These are phyloP conservation scores for Graphilbum sp. DNA, from an alignment of 2,329 filamentous ascomycete genomes.

Conservation along the genomic window DNA sequence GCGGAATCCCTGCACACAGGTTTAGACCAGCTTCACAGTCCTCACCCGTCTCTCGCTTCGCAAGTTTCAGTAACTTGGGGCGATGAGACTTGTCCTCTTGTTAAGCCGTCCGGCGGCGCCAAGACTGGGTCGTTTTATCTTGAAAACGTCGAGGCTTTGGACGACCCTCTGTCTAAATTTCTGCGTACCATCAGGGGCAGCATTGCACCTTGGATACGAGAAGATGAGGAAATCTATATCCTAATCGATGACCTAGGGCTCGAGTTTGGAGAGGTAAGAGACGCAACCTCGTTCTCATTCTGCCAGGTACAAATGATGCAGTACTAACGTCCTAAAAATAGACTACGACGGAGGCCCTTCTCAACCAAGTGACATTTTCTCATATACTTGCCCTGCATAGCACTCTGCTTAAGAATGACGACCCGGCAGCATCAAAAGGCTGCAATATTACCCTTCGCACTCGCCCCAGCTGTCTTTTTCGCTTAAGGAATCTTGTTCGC, in stretches of 20 bases:
- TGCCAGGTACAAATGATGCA: too few relatives aligned
- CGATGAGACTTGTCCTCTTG: constrained; percentile 16
- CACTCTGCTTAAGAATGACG: constrained; percentile 10
- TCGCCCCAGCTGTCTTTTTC: constrained; percentile 9
- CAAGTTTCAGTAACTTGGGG: constrained; percentile 17
- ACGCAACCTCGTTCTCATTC: too few relatives aligned
- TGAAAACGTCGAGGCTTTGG: constrained; percentile 22
- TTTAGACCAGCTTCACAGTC: constrained; percentile 2
- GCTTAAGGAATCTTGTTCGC: constrained; percentile 9
- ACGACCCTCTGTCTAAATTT: constrained; percentile 27
- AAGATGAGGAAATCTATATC: constrained; percentile 32
- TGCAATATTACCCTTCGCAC: constrained; percentile 10
- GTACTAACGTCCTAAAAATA: neutral
- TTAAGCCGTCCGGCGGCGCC: constrained; percentile 19
- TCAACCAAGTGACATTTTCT: constrained; percentile 10
- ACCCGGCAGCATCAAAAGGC: constrained; percentile 1
- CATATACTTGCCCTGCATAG: constrained; percentile 11
- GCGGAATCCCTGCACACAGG: constrained; percentile 4
- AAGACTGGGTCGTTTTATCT: constrained; percentile 28
- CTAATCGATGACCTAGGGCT: constrained; percentile 34
- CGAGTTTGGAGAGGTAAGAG: constrained; percentile 33
- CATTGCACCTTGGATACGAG: constrained; percentile 26
- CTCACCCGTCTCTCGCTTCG: constrained; percentile 6
- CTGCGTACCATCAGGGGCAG: constrained; percentile 28
- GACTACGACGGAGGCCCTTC: constrained; percentile 11